Evolutionary conservation across 495 filamentous ascomycete genomes (phyloP), one percentile per base, ranked within the genome.

Genomic region (Xylaria nigripes): DNA sequence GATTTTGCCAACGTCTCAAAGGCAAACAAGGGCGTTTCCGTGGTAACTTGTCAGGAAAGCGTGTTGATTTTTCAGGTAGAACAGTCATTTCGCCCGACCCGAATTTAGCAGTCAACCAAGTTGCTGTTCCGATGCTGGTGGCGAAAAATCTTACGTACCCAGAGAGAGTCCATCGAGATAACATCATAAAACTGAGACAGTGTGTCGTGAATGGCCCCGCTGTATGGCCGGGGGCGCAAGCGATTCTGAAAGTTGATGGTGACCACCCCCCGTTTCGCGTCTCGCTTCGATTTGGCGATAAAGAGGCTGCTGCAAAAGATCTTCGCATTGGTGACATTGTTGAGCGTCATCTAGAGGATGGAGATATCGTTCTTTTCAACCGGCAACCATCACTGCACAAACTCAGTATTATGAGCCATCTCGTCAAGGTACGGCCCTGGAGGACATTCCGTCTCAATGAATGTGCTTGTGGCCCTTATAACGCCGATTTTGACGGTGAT

Each of bases 61-160:
- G 93, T 80, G 93, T 98, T 34, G 92, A 98, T 65, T 98, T 96
- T 69, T 97, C 94, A 21, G 94, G 90, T 16, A 83, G 93, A 58
- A 98, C 93, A 1, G 93, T 98, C 68, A 98, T 98, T 66, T 95
- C 90, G 0, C 93, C 93, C 0, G 93, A 98, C 69, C 94, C 93
- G 4, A 98, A 97, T 56, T 68, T 98, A 42, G 81, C 86, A 25
- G 91, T 98, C 48, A 89, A 97, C 54, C 82, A 98, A 68, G 94
- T 98, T 36, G 94, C 92, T 3, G 83, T 98, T 18, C 93, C 93
- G 0, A 76, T 85, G 51, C 75, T 90, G 18, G 91, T 98, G 10
- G 93, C 93, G 7, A 91, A 87, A 70, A 95, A 91, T 66, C 76
- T 98, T 65, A 97, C 93, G 1, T 98, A 95, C 61, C 93, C 93